A percentile compares a stretch with the other conserved stretches of the same genome.
Evolutionary conservation across 2,329 filamentous ascomycete genomes (phyloP).

Genomic region (Penicillium freii): DNA sequence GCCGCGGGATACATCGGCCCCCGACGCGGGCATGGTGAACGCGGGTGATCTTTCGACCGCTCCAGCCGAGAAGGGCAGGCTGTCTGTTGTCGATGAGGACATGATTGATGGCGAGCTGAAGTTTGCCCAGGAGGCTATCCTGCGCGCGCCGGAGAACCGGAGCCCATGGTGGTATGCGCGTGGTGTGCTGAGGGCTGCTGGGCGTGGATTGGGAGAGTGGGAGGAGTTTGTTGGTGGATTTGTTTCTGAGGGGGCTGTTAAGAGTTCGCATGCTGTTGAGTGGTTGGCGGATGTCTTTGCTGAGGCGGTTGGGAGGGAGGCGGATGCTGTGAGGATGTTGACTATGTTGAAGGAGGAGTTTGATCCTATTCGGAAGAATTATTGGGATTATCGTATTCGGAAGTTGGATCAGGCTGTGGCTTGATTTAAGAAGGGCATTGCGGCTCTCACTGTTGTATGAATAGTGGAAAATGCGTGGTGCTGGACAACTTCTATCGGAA

Average conservation of each 20-base stretch:
- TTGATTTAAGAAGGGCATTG: neutral
- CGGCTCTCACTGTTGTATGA: neutral
- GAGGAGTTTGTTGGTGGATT: conserved; percentile 56
- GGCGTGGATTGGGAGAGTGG: conserved; percentile 49
- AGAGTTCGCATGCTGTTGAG: conserved; percentile 59
- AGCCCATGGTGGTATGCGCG: conserved; percentile 90
- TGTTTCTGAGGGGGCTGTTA: conserved; percentile 50
- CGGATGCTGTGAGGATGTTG: conserved; percentile 67
- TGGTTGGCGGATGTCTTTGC: conserved; percentile 49
- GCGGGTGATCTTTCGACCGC: conserved; percentile 15
- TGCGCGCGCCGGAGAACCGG: conserved; percentile 84
- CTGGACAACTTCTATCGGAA: neutral
- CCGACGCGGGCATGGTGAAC: conserved; percentile 39
- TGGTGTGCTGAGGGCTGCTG: conserved; percentile 69
- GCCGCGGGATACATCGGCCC: conserved; percentile 49
- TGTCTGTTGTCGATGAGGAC: conserved; percentile 55
- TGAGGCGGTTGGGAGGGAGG: conserved; percentile 40
- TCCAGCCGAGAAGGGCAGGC: conserved; percentile 30
- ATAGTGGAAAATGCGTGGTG: neutral
- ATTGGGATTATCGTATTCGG: conserved; percentile 77
- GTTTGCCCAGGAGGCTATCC: conserved; percentile 71
- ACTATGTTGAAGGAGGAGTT: conserved; percentile 76
- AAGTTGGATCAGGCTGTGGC: conserved; percentile 24
- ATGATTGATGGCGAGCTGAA: conserved; percentile 71
- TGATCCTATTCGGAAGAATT: conserved; percentile 86